Percentiles rank a stretch among this genome's conserved stretches.
Evolutionary conservation across 495 filamentous ascomycete species (phyloP).

Genomic region (Xylaria scruposa): DNA sequence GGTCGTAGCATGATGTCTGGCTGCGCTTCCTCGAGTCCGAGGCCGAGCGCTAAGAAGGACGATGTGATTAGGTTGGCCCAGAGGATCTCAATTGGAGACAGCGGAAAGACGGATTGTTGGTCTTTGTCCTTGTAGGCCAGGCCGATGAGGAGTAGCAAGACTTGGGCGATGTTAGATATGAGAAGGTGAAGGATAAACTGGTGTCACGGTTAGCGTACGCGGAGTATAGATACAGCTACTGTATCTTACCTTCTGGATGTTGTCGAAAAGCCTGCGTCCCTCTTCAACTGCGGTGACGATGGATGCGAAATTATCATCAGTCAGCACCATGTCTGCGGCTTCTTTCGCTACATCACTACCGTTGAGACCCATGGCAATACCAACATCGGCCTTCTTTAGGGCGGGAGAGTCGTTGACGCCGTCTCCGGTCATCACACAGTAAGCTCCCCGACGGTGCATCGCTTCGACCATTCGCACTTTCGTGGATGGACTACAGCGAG

Average conservation of each 20-base stretch:
- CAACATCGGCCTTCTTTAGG: constrained; percentile 80
- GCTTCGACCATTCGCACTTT: constrained; percentile 83
- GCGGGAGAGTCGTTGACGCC: constrained; percentile 89
- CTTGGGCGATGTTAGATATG: constrained; percentile 65
- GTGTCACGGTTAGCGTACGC: background rate
- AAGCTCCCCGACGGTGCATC: constrained; percentile 62
- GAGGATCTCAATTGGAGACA: constrained; percentile 64
- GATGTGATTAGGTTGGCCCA: constrained; percentile 69
- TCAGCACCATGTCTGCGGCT: constrained; percentile 80
- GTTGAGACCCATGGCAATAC: constrained; percentile 81
- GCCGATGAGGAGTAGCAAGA: constrained; percentile 60
- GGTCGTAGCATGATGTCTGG: constrained; percentile 63
- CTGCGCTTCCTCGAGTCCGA: constrained; percentile 63
- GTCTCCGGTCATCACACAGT: constrained; percentile 89
- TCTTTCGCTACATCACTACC: constrained; percentile 89
- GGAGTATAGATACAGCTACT: background rate
- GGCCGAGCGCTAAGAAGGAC: constrained; percentile 62
- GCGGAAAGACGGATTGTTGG: constrained; percentile 60
- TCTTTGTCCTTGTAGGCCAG: constrained; percentile 61
- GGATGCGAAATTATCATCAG: constrained; percentile 84
- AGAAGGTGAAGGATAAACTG: constrained; percentile 66
- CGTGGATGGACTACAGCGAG: constrained; percentile 73
- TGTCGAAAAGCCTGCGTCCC: constrained; percentile 69
- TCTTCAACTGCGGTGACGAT: constrained; percentile 72
- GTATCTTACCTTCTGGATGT: constrained; percentile 65